A percentile compares a stretch with the other conserved stretches of the same genome.
phyloP scores from a whole-genome alignment of 1,284 basidiomycete species.

The Leccinum insolens region DNA sequence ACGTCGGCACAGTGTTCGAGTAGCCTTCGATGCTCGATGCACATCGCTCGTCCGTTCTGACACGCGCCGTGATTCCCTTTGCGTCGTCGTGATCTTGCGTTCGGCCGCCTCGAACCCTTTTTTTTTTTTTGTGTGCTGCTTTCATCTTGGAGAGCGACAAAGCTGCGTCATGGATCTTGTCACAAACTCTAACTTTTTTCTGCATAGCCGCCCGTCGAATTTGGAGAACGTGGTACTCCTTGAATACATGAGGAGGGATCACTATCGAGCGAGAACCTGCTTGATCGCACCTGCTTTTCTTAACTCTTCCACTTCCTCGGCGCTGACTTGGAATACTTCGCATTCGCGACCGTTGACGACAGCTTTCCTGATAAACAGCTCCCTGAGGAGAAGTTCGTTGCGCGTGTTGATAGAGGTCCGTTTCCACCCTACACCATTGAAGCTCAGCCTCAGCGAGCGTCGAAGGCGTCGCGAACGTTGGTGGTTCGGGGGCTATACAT shows the following conservation, averaged over 20 bases:
- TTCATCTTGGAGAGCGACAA: slow-evolving; percentile 70
- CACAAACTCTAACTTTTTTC: slow-evolving; percentile 71
- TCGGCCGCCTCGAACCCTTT: slow-evolving; percentile 70
- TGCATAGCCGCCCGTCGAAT: slow-evolving; percentile 62
- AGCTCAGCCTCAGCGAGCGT: slow-evolving; percentile 86
- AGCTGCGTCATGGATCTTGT: slow-evolving; percentile 83
- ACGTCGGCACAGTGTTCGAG: slow-evolving; percentile 81
- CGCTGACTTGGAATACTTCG: slow-evolving; percentile 78
- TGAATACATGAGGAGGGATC: background rate
- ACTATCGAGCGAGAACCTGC: background rate
- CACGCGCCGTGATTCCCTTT: slow-evolving; percentile 69
- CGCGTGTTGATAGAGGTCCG: slow-evolving; percentile 54
- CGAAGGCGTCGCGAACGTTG: slow-evolving; percentile 67
- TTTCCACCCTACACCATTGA: slow-evolving; percentile 49
- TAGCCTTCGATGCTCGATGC: slow-evolving; percentile 46
- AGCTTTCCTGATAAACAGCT: slow-evolving; percentile 86
- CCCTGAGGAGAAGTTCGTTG: slow-evolving; percentile 84
- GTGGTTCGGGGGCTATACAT: slow-evolving; percentile 52
- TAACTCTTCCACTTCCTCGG: slow-evolving; percentile 87
- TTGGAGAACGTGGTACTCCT: slow-evolving; percentile 73
- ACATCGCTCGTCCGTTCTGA: slow-evolving; percentile 65
- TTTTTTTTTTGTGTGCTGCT: slow-evolving; percentile 48
- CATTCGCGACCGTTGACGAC: slow-evolving; percentile 79
- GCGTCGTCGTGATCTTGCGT: slow-evolving; percentile 64
- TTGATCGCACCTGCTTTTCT: slow-evolving; percentile 70